Evolutionary conservation across 2,329 filamentous ascomycete species (phyloP).

Genomic region (Fusarium anthophilum): DNA sequence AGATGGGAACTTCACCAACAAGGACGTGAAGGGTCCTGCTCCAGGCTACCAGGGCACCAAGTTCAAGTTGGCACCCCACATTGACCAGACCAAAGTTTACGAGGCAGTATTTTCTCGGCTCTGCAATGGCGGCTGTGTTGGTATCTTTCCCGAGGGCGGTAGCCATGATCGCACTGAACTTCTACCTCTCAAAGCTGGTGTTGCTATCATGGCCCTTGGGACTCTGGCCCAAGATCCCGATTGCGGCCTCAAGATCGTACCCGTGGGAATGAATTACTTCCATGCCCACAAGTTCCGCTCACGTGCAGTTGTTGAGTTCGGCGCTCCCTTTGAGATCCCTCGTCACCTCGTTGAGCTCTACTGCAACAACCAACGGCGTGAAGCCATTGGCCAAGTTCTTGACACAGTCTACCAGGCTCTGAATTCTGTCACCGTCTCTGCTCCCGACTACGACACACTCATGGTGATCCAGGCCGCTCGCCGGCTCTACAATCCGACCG

Average conservation of each 20-base stretch:
- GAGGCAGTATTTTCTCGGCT: constrained; percentile 90
- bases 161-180: constrained; percentile 95
- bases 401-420: constrained; percentile 88
- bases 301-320: constrained; percentile 94
- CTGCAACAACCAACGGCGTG: constrained; percentile 81
- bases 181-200: constrained; percentile 91
- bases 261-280: constrained; percentile 99
- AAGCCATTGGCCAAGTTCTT: constrained; percentile 85
- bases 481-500: constrained; percentile 91
- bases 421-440: constrained; percentile 87
- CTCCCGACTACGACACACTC: constrained; percentile 93
- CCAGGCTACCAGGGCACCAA: constrained; percentile 78
- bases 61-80: constrained; percentile 90
- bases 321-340: constrained; percentile 86
- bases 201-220: constrained; percentile 97
- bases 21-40: constrained; percentile 61
- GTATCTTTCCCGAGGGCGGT: constrained; percentile 96
- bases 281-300: constrained; percentile 98
- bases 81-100: constrained; percentile 94
- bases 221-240: constrained; percentile 85
- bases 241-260: constrained; percentile 92
- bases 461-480: constrained; percentile 97
- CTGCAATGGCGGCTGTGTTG: constrained; percentile 85
- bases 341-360: constrained; percentile 86
- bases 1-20: constrained; percentile 70